A percentile compares a stretch with the other conserved stretches of the same genome.
Conservation (phyloP, 306 rosid genomes). For the Castanopsis chinensis region DNA sequence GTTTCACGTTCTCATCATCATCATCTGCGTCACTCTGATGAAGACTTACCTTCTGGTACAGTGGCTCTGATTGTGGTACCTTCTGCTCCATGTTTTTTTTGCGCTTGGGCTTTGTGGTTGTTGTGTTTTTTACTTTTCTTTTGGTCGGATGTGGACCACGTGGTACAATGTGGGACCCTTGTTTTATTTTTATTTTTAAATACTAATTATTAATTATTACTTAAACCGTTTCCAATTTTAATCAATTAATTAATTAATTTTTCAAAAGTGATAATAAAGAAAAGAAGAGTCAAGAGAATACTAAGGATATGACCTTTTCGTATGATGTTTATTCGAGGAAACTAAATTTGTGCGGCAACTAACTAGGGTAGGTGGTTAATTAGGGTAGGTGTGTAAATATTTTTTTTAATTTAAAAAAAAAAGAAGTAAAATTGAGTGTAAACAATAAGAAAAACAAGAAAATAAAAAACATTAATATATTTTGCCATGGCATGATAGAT, state of each 20-base stretch:
- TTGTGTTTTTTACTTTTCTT: not conserved
- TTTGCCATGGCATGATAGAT: not conserved
- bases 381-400: not conserved
- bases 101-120: not conserved
- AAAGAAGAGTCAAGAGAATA: no score
- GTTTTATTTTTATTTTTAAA: no score
- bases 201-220: no score
- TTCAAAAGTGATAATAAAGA: no score
- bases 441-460: no score
- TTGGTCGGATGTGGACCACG: no score
- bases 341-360: no score
- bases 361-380: not conserved
- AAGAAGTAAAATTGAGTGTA: not conserved
- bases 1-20: slow-evolving; percentile 74
- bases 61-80: not conserved
- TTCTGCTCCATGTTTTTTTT: slow-evolving; percentile 20
- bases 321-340: no score
- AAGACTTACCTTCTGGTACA: slow-evolving; percentile 25
- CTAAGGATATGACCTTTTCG: no score
- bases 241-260: no score
- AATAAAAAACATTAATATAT: not conserved
- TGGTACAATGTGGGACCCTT: no score
- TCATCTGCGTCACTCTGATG: slow-evolving; percentile 63
- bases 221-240: no score
- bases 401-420: not conserved